A percentile compares a stretch with the other conserved stretches of the same genome.
Evolutionary conservation across 768 basidiomycete species (phyloP).

Genomic region (Amyloporia xantha): DNA sequence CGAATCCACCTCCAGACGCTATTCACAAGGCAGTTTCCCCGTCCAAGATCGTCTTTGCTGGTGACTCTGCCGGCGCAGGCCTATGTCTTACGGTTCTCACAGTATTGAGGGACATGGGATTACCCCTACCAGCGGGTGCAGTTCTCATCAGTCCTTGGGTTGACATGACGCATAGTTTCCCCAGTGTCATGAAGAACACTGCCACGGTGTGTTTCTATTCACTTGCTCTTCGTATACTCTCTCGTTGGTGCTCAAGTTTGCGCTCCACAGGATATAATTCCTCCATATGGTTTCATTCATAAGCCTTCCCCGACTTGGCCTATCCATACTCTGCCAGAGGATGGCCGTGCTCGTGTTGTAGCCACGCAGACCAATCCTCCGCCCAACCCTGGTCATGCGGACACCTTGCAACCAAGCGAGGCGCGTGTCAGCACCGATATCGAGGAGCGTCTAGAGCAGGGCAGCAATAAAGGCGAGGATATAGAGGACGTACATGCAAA

Average conservation of each 20-base stretch:
- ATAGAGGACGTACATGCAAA: conserved; percentile 12
- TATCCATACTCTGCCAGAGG: conserved; percentile 32
- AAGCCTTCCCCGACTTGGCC: conserved; percentile 58
- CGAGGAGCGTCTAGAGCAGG: conserved; percentile 13
- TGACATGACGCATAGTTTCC: conserved; percentile 82
- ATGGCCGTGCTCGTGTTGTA: conserved; percentile 26
- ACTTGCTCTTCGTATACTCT: neutral
- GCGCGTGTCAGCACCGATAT: conserved; percentile 20
- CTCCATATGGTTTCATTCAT: conserved; percentile 52
- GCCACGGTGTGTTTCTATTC: conserved; percentile 38
- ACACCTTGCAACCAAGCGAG: conserved; percentile 35
- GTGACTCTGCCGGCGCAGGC: conserved; percentile 75
- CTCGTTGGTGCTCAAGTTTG: neutral
- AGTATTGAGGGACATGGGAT: conserved; percentile 59
- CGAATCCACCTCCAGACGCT: conserved; percentile 56
- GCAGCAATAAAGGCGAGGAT: conserved; percentile 12
- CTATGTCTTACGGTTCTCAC: conserved; percentile 55
- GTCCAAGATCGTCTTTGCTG: conserved; percentile 67
- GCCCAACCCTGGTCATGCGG: conserved; percentile 43
- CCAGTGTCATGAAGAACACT: conserved; percentile 63
- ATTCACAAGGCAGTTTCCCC: conserved; percentile 58
- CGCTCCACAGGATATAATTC: conserved; percentile 56
- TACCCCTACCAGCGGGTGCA: conserved; percentile 69
- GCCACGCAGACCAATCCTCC: conserved; percentile 35
- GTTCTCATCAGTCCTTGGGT: conserved; percentile 80